Evolutionary conservation across 306 rosid species (phyloP), one percentile per base, ranked within the genome.

Genomic region (Pyrus betulifolia): DNA sequence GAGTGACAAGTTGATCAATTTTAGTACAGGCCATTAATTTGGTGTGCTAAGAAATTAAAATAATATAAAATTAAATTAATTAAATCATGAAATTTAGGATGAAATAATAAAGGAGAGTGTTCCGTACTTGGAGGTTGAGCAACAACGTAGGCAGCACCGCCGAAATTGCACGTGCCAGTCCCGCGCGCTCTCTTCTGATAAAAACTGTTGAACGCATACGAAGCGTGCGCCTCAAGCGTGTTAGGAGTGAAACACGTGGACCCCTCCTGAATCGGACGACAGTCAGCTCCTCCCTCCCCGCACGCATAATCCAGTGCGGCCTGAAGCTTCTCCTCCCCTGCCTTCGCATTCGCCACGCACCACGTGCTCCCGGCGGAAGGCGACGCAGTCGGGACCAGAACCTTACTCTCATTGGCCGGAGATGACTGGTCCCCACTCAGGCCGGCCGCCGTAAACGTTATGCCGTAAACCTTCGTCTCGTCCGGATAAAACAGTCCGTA

Each of bases 201-300:
- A 49, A 81, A 91, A 51, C 97, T 93, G 55, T 93, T 91, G 70
- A 91, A 91, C 3, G 98, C 98, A 35, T 86, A 93, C 1, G 98
- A 93, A 51, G 98, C 98, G 51, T 93, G 98, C 3, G 98, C 96
- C 81, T 77, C 94, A 21, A 90, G 76, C 1, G 96, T 83, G 38
- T 90, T 72, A 0, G 98, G 98, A 86, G 86, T 18, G 70, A 83
- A 90, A 76, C 98, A 93, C 86, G 93, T 80, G 78, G 97, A 81
- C 57, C 84, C 91, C 0, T 59, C 55, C 22, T 87, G 88, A 17
- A 93, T 93, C n/a, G 94, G 83, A 82, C 79, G 52, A 78, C 98
- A 93, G 76, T 93, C 98, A 10, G 97, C 98, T 0, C 89, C 94
- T 76, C 94, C 97, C 49, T 89, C 86, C 0, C 97, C 96, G 31